Evolutionary conservation across 2,329 filamentous ascomycete species (phyloP).

Genomic region (Ceratocystis ficicola): DNA sequence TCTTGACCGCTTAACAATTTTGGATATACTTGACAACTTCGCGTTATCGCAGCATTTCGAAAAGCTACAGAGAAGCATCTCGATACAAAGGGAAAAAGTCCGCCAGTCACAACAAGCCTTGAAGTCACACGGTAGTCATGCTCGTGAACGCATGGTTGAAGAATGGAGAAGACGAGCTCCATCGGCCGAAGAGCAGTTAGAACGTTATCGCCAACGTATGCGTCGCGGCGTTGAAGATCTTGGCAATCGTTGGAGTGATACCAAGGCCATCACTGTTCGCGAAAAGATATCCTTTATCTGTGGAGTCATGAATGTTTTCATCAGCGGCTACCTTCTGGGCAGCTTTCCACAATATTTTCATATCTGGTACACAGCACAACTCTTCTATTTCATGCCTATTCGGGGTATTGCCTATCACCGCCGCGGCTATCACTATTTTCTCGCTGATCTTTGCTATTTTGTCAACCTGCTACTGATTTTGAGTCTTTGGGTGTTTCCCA

Average conservation of each 20-base stretch:
- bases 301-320: conserved; percentile 92
- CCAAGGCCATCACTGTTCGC: conserved; percentile 71
- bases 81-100: conserved; percentile 73
- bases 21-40: conserved; percentile 90
- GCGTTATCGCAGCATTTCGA: conserved; percentile 82
- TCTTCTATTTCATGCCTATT: conserved; percentile 94
- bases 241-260: conserved; percentile 75
- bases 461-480: conserved; percentile 78
- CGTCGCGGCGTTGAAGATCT: conserved; percentile 78
- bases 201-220: conserved; percentile 82
- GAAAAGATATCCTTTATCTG: conserved; percentile 96
- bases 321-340: conserved; percentile 88
- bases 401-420: conserved; percentile 83
- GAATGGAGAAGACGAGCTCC: conserved; percentile 82
- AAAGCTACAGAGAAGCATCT: conserved; percentile 72
- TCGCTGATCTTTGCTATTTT: conserved; percentile 96
- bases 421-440: conserved; percentile 90
- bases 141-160: conserved; percentile 81
- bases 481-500: conserved; percentile 80
- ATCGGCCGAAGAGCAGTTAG: conserved; percentile 80
- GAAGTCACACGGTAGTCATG: conserved; percentile 60
- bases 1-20: conserved; percentile 76
- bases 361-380: conserved; percentile 78
- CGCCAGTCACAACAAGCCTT: conserved; percentile 69
- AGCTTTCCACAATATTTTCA: conserved; percentile 77